Evolutionary conservation across 2,329 filamentous ascomycete genomes (phyloP).

Genomic region (Nothopassalora personata): DNA sequence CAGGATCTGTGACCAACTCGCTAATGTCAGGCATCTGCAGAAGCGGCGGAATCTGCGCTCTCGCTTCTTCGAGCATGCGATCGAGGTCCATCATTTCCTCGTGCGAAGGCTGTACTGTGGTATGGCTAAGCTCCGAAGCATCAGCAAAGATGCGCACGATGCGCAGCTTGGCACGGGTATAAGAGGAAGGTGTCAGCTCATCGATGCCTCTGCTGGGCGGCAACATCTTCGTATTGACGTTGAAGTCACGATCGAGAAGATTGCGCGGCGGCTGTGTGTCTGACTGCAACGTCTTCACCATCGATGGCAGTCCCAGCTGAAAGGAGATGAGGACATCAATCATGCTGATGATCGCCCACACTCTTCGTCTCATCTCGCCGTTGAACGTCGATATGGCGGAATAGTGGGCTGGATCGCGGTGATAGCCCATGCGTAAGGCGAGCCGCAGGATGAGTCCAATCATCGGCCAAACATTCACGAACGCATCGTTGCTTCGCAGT

Average conservation of each 20-base stretch:
- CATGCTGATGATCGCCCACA: constrained; percentile 42
- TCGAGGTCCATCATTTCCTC: constrained; percentile 38
- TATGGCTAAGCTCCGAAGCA: constrained; percentile 37
- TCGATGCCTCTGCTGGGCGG: constrained; percentile 33
- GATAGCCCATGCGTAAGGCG: constrained; percentile 42
- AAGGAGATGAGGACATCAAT: constrained; percentile 45
- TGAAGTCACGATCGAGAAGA: constrained; percentile 42
- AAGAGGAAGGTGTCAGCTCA: constrained; percentile 34
- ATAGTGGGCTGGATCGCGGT: constrained; percentile 43
- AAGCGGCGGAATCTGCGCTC: constrained; percentile 31
- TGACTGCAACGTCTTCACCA: constrained; percentile 39
- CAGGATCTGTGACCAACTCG: constrained; percentile 44
- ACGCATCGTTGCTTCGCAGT: constrained; percentile 26
- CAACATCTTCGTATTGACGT: constrained; percentile 30
- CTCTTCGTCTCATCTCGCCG: constrained; percentile 44
- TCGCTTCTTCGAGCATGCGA: constrained; percentile 32
- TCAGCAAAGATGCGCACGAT: constrained; percentile 36
- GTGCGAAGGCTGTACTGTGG: constrained; percentile 33
- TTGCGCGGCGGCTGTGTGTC: constrained; percentile 44
- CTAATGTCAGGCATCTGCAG: constrained; percentile 36
- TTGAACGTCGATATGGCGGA: constrained; percentile 37
- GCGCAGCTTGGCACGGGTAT: constrained; percentile 33
- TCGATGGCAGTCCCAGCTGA: constrained; percentile 46
- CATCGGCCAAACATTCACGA: constrained; percentile 39
- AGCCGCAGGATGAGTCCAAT: constrained; percentile 38